These are phyloP conservation scores for Diaporthe destruens DNA, from an alignment of 2,329 filamentous ascomycete species.

Conservation along the genomic window DNA sequence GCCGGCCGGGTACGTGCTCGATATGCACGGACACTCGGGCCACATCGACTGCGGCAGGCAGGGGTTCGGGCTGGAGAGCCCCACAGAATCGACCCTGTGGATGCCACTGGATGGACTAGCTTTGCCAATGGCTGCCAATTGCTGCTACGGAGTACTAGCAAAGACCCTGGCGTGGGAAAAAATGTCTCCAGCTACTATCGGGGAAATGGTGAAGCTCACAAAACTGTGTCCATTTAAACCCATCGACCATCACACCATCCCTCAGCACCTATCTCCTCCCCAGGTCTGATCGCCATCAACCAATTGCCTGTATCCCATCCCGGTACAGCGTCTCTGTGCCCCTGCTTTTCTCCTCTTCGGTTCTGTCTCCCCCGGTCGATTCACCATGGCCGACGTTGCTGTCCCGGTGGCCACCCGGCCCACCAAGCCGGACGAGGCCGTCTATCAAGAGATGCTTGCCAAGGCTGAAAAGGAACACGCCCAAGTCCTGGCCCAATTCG, in stretches of 20 bases:
- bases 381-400: slow-evolving; percentile 60
- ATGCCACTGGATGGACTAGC: slow-evolving; percentile 18
- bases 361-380: slow-evolving; percentile 41
- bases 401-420: slow-evolving; percentile 69
- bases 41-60: slow-evolving; percentile 13
- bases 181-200: slow-evolving; percentile 43
- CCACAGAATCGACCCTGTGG: slow-evolving; percentile 19
- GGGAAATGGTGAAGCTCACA: slow-evolving; percentile 20
- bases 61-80: neutral
- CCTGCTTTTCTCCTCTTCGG: slow-evolving; percentile 24
- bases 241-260: slow-evolving; percentile 29
- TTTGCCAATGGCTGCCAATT: slow-evolving; percentile 26
- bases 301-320: slow-evolving; percentile 23
- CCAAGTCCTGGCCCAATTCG: slow-evolving; percentile 73
- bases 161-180: slow-evolving; percentile 45
- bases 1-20: no score
- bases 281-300: neutral
- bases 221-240: slow-evolving; percentile 33
- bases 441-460: slow-evolving; percentile 82
- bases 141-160: no score
- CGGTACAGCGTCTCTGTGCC: slow-evolving; percentile 33
- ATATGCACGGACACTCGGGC: slow-evolving; percentile 18
- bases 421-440: slow-evolving; percentile 87
- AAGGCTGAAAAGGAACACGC: slow-evolving; percentile 90
- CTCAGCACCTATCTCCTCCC: neutral